Base-by-base conservation (phyloP, 306 rosid species). In the Erythrophleum fordii region DNA sequence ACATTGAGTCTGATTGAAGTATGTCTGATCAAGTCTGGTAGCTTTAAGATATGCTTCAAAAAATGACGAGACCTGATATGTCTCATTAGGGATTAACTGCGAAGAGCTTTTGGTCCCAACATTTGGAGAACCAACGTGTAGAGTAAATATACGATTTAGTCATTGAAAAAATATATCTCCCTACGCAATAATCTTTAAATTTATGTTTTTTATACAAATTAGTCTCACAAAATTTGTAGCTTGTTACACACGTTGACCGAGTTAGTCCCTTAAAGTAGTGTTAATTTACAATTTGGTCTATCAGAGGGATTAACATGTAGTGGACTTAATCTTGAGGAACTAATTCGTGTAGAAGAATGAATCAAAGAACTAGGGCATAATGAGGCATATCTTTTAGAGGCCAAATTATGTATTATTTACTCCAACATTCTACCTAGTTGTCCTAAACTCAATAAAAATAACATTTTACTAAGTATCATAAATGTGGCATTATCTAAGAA, bases 1-100 rank as follows among this genome's bases (percentile, higher is more conserved):
- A 77, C 68, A 35, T 35, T 73, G 65, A 69, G 62, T 44, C 75
- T 9, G 71, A 59, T 65, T 85, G 46, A 51, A 69, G 64, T 51
- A 25, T 69, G 74, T 69, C 56, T 42, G 77, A 66, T 66, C 48
- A 48, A 72, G 70, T 73, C 73, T 60, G 45, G 69, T 49, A 18
- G 64, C 61, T 66, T 73, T 80, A 42, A 59, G 45, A 28, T 46
- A 55, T 56, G 35, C 37, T 58, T 69, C 58, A 58, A 77, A 56
- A 28, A 13, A 39, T 73, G 51, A 49, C 22, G 5, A 49, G 26
- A 49, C 77, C 64, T 20, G 52, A 46, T 13, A 16, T 44, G 79
- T 12, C 35, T 52, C 31, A 14, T 48, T 17, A 31, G 17, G 48
- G 80, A 64, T 85, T 58, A 46, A 75, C 73, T 55, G 49, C 58